Evolutionary conservation across 441 rosid genomes (phyloP).

Genomic region (Arabidopsis lyrata): DNA sequence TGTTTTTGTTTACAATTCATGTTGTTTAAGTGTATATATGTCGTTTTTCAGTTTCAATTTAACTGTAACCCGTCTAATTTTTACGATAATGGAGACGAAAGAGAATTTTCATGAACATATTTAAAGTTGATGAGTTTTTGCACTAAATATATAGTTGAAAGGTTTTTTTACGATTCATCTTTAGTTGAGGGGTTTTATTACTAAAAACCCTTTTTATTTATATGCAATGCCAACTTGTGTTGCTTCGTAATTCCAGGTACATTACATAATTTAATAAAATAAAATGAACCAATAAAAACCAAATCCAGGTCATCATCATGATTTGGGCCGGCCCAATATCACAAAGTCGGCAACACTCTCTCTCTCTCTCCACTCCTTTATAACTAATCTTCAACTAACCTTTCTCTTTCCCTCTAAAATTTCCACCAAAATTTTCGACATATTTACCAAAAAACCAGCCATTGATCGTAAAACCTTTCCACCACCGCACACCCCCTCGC

Average conservation of each 20-base stretch:
- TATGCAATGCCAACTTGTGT: constrained; percentile 27
- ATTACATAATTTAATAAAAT: constrained; percentile 14
- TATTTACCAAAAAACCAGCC: constrained; percentile 47
- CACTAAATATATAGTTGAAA: no score
- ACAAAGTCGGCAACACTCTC: constrained; percentile 7
- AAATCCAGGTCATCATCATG: constrained; percentile 14
- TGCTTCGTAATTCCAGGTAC: constrained; percentile 19
- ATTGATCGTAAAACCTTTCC: constrained; percentile 59
- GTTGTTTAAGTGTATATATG: no score
- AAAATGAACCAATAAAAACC: not conserved
- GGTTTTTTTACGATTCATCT: no score
- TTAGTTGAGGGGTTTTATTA: no score
- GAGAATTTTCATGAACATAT: no score
- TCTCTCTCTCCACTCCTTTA: constrained; percentile 24
- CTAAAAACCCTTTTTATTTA: no score
- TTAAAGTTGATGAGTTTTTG: no score
- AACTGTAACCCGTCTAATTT: no score
- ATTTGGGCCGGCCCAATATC: constrained; percentile 44
- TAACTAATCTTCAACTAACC: constrained; percentile 29
- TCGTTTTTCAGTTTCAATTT: no score
- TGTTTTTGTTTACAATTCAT: no score
- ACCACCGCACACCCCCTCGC: constrained; percentile 58
- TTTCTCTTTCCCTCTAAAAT: not conserved
- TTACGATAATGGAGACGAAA: no score
- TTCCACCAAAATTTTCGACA: not conserved